These are phyloP conservation scores for Ustilago trichophora DNA, from an alignment of 1,284 basidiomycete species.

Conservation along the genomic window DNA sequence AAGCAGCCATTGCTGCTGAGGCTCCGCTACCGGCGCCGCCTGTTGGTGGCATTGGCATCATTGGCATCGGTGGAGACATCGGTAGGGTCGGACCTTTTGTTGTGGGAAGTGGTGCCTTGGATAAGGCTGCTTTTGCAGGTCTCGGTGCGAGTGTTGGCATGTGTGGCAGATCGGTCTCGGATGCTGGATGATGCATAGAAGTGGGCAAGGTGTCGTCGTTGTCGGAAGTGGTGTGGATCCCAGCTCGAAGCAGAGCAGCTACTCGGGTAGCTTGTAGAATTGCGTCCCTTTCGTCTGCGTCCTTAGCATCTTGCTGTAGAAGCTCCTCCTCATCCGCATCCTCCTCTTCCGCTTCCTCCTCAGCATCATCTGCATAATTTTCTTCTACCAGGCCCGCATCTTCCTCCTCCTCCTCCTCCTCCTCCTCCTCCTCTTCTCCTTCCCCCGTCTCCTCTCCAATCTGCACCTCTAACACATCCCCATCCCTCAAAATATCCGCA, in stretches of 20 bases:
- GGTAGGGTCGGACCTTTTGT: neutral
- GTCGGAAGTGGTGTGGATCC: slow-evolving; percentile 3
- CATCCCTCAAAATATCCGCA: slow-evolving; percentile 37
- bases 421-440: neutral
- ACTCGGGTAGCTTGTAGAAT: slow-evolving; percentile 14
- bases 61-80: slow-evolving; percentile 13
- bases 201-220: neutral
- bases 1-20: slow-evolving; percentile 32
- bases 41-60: slow-evolving; percentile 9
- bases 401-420: neutral
- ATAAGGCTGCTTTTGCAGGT: neutral
- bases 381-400: neutral
- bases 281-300: slow-evolving; percentile 16
- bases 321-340: slow-evolving; percentile 5
- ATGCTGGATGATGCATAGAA: no score
- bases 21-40: neutral
- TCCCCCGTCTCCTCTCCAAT: neutral
- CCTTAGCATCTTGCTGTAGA: neutral
- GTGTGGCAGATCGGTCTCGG: slow-evolving; percentile 17
- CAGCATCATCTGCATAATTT: neutral
- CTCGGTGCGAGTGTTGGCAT: slow-evolving; percentile 7
- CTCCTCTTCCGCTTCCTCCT: neutral
- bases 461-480: slow-evolving; percentile 25
- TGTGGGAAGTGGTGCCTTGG: neutral
- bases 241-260: slow-evolving; percentile 19